Evolutionary conservation across 768 basidiomycete species (phyloP).

Genomic region (Phylloporus sp.): DNA sequence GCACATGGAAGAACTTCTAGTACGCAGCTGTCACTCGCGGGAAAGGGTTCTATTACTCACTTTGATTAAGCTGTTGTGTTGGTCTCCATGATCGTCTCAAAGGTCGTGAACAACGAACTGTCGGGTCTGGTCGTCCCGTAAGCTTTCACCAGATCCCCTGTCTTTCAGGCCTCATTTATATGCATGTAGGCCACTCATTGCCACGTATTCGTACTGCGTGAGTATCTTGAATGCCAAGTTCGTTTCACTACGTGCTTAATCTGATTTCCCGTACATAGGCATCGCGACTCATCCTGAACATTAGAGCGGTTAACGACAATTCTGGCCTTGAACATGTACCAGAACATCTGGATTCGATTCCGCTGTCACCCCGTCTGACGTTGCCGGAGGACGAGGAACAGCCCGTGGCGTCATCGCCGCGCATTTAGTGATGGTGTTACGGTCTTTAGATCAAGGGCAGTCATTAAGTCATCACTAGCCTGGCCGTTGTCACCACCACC

Average conservation of each 20-base stretch:
- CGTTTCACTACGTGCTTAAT: background rate
- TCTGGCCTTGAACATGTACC: conserved; percentile 1
- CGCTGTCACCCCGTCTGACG: background rate
- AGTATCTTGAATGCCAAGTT: conserved; percentile 1
- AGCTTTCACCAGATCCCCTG: background rate
- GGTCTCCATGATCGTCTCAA: conserved; percentile 14
- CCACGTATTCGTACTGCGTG: conserved; percentile 21
- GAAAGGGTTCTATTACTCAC: background rate
- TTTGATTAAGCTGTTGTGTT: conserved; percentile 12
- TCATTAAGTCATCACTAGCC: too few species aligned
- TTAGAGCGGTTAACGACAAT: conserved; percentile 6
- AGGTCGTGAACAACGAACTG: conserved; percentile 10
- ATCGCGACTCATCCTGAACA: conserved; percentile 20
- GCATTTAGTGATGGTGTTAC: background rate
- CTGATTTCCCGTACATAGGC: conserved; percentile 2
- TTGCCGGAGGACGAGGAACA: background rate
- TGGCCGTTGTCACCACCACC: too few species aligned
- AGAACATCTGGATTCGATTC: conserved; percentile 5
- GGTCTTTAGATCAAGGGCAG: too few species aligned
- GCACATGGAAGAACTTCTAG: conserved; percentile 16
- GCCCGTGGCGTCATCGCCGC: conserved; percentile 10
- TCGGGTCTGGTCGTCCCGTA: conserved; percentile 13
- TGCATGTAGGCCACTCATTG: conserved; percentile 13
- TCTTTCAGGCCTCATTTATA: conserved; percentile 3
- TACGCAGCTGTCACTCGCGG: background rate